phyloP scores from a whole-genome alignment of 768 basidiomycete species.

The Cyclocybe aegerita region DNA sequence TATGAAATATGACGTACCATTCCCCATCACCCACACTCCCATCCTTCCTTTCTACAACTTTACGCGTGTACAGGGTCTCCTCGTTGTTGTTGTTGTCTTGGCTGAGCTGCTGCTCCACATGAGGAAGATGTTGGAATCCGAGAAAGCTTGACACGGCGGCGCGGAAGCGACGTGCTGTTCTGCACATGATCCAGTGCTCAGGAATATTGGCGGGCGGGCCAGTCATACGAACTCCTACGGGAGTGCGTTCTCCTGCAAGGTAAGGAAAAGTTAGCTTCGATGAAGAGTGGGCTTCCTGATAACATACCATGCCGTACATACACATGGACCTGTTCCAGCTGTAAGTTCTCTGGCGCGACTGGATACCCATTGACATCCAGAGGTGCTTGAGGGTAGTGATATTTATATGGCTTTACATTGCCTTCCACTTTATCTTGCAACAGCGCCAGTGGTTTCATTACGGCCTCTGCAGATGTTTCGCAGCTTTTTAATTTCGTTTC shows the following conservation, averaged over 20 bases:
- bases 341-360: conserved; percentile 49
- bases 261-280: neutral
- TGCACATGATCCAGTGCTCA: conserved; percentile 69
- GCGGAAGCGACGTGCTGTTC: conserved; percentile 48
- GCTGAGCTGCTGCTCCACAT: neutral
- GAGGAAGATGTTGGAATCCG: neutral
- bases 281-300: neutral
- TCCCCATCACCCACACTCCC: conserved; percentile 55
- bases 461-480: too few species aligned
- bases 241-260: conserved; percentile 67
- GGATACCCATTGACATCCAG: conserved; percentile 65
- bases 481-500: too few species aligned
- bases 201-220: conserved; percentile 65
- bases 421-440: neutral
- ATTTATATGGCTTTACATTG: conserved; percentile 13
- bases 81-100: conserved; percentile 14
- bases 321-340: conserved; percentile 71
- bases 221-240: conserved; percentile 66
- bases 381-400: conserved; percentile 39
- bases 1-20: conserved; percentile 46
- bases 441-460: neutral
- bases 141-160: conserved; percentile 38
- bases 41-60: conserved; percentile 56
- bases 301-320: conserved; percentile 72
- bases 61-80: conserved; percentile 35